Evolutionary conservation across 1,139 yeast genomes (phyloP).

Genomic region (Saccharomyces pastorianus): DNA sequence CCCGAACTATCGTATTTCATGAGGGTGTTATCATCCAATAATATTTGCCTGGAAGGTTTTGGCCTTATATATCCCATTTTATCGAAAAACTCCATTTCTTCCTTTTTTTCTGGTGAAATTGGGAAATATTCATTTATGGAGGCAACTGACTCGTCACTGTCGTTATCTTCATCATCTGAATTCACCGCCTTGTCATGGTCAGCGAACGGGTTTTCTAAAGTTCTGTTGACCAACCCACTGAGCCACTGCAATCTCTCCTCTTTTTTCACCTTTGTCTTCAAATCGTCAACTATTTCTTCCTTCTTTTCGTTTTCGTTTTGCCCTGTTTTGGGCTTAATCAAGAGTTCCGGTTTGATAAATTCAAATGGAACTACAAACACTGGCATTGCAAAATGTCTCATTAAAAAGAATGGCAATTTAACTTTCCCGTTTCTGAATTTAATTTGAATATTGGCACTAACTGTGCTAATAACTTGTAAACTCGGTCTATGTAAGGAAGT

Average conservation of each 20-base stretch:
- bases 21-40: slow-evolving; percentile 8
- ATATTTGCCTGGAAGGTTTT: slow-evolving; percentile 18
- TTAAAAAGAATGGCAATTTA: slow-evolving; percentile 32
- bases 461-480: slow-evolving; percentile 38
- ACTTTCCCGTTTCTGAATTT: slow-evolving; percentile 29
- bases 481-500: slow-evolving; percentile 49
- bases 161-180: slow-evolving; percentile 9
- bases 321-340: slow-evolving; percentile 14
- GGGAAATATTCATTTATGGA: slow-evolving; percentile 26
- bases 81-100: slow-evolving; percentile 23
- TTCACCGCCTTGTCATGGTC: slow-evolving; percentile 2
- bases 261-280: slow-evolving; percentile 1
- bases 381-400: slow-evolving; percentile 31
- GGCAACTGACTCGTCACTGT: slow-evolving; percentile 16
- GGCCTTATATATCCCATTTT: slow-evolving; percentile 27
- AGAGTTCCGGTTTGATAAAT: slow-evolving; percentile 24
- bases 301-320: not conserved
- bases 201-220: slow-evolving; percentile 22
- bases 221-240: slow-evolving; percentile 15
- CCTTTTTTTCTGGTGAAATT: slow-evolving; percentile 16
- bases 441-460: slow-evolving; percentile 31
- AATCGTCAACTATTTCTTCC: not conserved
- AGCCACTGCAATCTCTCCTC: slow-evolving; percentile 12
- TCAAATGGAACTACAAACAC: slow-evolving; percentile 31
- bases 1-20: slow-evolving; percentile 15